Percentiles rank a stretch among this genome's conserved stretches.
Evolutionary conservation across 140 eudicot species (phyloP).

Genomic region (Eryngium alpinum): DNA sequence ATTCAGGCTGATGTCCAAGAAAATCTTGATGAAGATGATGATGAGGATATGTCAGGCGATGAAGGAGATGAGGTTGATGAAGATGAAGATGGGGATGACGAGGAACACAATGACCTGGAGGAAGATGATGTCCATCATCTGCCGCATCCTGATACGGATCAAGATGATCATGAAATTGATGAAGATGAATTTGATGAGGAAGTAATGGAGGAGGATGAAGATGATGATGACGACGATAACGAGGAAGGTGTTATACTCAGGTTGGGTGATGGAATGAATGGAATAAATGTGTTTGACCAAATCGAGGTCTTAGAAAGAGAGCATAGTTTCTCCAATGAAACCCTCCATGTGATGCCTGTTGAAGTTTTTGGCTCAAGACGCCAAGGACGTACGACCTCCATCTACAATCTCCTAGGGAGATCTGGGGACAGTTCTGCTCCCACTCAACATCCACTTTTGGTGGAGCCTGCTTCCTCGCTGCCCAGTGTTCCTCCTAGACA

Average conservation of each 20-base stretch:
- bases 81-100: slow-evolving; percentile 52
- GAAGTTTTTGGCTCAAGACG: slow-evolving; percentile 94
- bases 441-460: slow-evolving; percentile 78
- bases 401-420: slow-evolving; percentile 85
- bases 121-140: slow-evolving; percentile 76
- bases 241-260: slow-evolving; percentile 84
- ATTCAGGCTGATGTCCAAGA: slow-evolving; percentile 66
- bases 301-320: slow-evolving; percentile 95
- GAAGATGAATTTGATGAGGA: slow-evolving; percentile 95
- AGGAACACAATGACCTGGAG: slow-evolving; percentile 70
- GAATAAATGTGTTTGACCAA: slow-evolving; percentile 91
- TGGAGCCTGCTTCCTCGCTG: slow-evolving; percentile 60
- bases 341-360: slow-evolving; percentile 94
- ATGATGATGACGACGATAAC: slow-evolving; percentile 40
- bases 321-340: slow-evolving; percentile 56
- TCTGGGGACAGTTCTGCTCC: slow-evolving; percentile 55
- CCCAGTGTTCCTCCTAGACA: slow-evolving; percentile 49
- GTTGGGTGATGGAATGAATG: slow-evolving; percentile 87
- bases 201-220: slow-evolving; percentile 67
- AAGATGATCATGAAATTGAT: slow-evolving; percentile 87
- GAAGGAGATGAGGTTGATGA: slow-evolving; percentile 78
- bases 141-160: slow-evolving; percentile 80
- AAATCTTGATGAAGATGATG: slow-evolving; percentile 79
- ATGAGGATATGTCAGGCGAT: slow-evolving; percentile 80
- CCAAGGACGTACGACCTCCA: slow-evolving; percentile 91